A percentile compares a stretch with the other conserved stretches of the same genome.
These are phyloP conservation scores for Hordeum marinum DNA, from an alignment of 176 grass and related monocot genomes.

Conservation along the genomic window DNA sequence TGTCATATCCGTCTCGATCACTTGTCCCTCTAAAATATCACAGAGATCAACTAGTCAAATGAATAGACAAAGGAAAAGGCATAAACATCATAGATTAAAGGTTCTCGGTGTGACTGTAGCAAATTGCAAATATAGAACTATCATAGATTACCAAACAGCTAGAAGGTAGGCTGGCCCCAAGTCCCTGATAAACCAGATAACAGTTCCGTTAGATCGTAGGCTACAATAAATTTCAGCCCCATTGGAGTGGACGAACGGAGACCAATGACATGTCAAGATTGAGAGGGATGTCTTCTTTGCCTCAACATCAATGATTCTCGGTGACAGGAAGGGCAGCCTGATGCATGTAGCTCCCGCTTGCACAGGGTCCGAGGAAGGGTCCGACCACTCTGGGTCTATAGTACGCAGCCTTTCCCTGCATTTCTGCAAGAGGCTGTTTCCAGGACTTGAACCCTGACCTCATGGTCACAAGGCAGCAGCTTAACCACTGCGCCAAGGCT, in stretches of 20 bases:
- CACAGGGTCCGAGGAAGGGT: too few relatives aligned
- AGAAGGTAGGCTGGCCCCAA: background rate
- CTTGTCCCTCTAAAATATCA: slow-evolving; percentile 61
- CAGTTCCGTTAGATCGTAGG: background rate
- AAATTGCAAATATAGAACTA: background rate
- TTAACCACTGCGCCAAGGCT: too few relatives aligned
- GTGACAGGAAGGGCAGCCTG: background rate
- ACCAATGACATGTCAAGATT: background rate
- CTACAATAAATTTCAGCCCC: background rate
- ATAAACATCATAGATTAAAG: background rate
- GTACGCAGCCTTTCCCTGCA: too few relatives aligned
- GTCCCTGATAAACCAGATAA: background rate
- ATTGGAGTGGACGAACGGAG: background rate
- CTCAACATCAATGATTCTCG: background rate
- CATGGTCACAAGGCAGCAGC: too few relatives aligned
- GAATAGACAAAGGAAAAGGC: background rate
- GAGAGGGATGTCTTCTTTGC: slow-evolving; percentile 1
- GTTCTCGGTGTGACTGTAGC: background rate
- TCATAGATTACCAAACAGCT: background rate
- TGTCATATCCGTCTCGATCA: slow-evolving; percentile 79
- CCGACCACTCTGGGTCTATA: too few relatives aligned
- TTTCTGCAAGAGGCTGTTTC: too few relatives aligned
- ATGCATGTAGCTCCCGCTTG: too few relatives aligned
- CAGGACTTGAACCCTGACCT: too few relatives aligned
- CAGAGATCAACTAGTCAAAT: slow-evolving; percentile 21